Conservation (phyloP, 768 basidiomycete genomes). For the Ramaria sp. region DNA sequence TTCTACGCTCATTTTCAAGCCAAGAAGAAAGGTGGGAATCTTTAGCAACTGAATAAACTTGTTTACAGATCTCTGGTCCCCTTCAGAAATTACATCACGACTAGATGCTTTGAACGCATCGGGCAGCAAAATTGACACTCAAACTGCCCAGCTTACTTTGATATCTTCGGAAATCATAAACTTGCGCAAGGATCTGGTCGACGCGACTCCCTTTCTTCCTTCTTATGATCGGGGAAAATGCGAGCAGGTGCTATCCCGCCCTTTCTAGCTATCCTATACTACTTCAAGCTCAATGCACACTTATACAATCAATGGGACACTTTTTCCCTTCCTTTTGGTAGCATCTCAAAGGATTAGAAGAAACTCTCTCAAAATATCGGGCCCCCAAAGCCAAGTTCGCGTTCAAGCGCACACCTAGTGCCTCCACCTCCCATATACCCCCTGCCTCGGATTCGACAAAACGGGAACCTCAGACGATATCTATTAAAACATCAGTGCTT, state of each 20-base stretch:
- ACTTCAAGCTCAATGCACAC: not conserved
- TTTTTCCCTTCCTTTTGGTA: conserved; percentile 19
- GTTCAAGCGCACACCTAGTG: conserved; percentile 42
- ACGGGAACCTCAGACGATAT: not conserved
- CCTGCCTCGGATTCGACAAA: not conserved
- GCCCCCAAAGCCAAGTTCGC: conserved; percentile 52
- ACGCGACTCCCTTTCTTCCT: conserved; percentile 55
- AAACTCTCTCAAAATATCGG: conserved; percentile 40
- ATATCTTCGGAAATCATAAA: conserved; percentile 37
- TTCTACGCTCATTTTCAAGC: conserved; percentile 44
- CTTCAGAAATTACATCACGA: not conserved
- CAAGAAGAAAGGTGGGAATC: conserved; percentile 5
- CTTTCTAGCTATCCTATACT: not conserved
- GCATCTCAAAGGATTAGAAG: conserved; percentile 61
- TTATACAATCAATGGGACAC: not conserved
- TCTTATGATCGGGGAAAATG: conserved; percentile 67
- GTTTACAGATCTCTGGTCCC: not conserved
- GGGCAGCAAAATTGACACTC: conserved; percentile 38
- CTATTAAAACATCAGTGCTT: conserved; percentile 6
- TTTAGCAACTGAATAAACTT: not conserved
- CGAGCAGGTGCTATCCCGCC: conserved; percentile 37
- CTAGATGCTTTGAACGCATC: conserved; percentile 12
- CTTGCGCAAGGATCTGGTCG: conserved; percentile 50
- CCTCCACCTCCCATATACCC: conserved; percentile 12
- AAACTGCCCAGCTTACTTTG: conserved; percentile 27